Evolutionary conservation across 495 filamentous ascomycete genomes (phyloP).

Genomic region (Penicillium dipodomyicola): DNA sequence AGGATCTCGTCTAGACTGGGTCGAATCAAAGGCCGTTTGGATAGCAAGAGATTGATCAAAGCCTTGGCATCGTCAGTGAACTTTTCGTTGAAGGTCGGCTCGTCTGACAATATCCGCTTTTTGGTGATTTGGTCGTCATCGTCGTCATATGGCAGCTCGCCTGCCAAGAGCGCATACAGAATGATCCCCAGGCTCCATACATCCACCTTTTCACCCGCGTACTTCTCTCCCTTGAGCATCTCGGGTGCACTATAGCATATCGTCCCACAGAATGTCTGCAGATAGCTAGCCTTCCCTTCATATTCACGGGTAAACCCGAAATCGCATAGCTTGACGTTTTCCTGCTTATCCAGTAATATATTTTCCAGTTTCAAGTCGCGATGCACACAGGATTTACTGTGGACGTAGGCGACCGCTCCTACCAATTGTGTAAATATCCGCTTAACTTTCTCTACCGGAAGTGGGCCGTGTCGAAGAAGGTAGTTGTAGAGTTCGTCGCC

Average conservation of each 20-base stretch:
- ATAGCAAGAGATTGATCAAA: slow-evolving; percentile 72
- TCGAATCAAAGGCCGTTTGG: slow-evolving; percentile 82
- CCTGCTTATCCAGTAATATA: slow-evolving; percentile 92
- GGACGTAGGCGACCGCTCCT: slow-evolving; percentile 92
- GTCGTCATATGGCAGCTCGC: slow-evolving; percentile 94
- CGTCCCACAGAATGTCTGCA: slow-evolving; percentile 97
- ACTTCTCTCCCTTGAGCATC: slow-evolving; percentile 98
- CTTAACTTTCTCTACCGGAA: slow-evolving; percentile 86
- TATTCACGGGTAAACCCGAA: slow-evolving; percentile 98
- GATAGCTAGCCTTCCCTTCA: slow-evolving; percentile 88
- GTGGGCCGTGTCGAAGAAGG: slow-evolving; percentile 77
- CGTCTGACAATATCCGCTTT: slow-evolving; percentile 74
- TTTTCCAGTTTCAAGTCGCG: slow-evolving; percentile 97
- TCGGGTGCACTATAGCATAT: slow-evolving; percentile 97
- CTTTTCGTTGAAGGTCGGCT: slow-evolving; percentile 79
- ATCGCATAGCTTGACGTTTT: slow-evolving; percentile 98
- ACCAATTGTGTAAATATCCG: slow-evolving; percentile 95
- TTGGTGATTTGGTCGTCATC: slow-evolving; percentile 87
- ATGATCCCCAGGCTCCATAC: slow-evolving; percentile 98
- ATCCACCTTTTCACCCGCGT: slow-evolving; percentile 95
- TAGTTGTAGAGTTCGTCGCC: slow-evolving; percentile 98
- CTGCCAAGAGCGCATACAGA: slow-evolving; percentile 85
- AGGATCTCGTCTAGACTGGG: slow-evolving; percentile 87
- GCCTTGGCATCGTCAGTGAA: slow-evolving; percentile 73
- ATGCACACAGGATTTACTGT: slow-evolving; percentile 93